Evolutionary conservation across 2,329 filamentous ascomycete species (phyloP), one percentile per base, ranked within the genome.

Genomic region (Chrysoporthe cubensis): DNA sequence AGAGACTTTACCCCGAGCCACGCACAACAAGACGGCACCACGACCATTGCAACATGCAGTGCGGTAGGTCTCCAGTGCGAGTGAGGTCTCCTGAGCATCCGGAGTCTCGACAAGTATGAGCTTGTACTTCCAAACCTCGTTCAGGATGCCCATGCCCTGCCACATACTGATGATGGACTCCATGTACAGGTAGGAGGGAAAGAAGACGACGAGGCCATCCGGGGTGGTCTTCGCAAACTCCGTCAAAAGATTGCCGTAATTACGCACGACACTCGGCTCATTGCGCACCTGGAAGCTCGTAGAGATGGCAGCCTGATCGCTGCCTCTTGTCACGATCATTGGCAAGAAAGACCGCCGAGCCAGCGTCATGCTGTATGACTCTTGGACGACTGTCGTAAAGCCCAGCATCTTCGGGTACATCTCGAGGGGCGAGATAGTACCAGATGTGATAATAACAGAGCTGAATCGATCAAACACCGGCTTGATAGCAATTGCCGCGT

Each of bases 341-440:
- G 96, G 96, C 71, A 99, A 82, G 81, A 99, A 99, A n/a, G 96
- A 97, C 66, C 91, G 88, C 56, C 96, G 88, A 1, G 95, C 95
- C 6, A 99, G 86, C 0, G 96, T 98, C 94, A 99, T 99, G 71
- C 89, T 90, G 80, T 99, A 99, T 0, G 96, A 99, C 78, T 99
- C 94, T 76, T 98, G 94, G 3, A 98, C 91, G 0, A 98, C 94
- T 1, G 94, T 93, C 11, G 86, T 86, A 80, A 99, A 99, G 64
- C 93, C 91, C 37, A 99, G 89, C 94, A 99, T 99, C 76, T 97
- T 97, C 0, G 96, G 96, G 75, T 99, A 99, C 91, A 99, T 99
- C 77, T 99, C 96, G 3, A 99, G 81, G 0, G 96, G 96, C 1
- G 96, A 98, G 70, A 99, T 93, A 1, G 96, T 99, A 71, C 96